Percentiles rank a stretch among this genome's conserved stretches.
Conservation (phyloP, 2,329 filamentous ascomycete species). For the Epichloe bromicola region DNA sequence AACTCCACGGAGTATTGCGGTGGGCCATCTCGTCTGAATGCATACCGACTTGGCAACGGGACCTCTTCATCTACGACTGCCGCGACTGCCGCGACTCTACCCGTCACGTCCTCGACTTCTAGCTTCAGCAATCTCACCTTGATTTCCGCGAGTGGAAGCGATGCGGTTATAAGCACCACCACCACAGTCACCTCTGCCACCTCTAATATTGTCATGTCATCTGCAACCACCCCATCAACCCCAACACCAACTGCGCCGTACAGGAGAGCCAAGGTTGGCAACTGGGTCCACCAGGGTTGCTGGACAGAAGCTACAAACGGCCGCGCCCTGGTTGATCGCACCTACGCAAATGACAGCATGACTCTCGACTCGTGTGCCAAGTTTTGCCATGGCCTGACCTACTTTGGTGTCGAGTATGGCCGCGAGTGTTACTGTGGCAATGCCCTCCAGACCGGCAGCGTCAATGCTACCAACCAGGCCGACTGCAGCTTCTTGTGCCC, state of each 20-base stretch:
- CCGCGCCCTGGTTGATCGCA: constrained; percentile 18
- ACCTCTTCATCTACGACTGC: constrained; percentile 14
- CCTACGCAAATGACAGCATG: constrained; percentile 18
- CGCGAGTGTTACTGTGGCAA: constrained; percentile 26
- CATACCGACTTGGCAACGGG: constrained; percentile 17
- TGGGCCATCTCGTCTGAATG: constrained; percentile 20
- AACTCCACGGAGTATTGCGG: constrained; percentile 26
- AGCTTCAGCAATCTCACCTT: not conserved
- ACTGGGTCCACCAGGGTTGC: constrained; percentile 23
- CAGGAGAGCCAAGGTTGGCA: constrained; percentile 13
- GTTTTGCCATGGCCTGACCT: constrained; percentile 20
- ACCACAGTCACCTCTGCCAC: constrained; percentile 6
- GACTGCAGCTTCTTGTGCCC: constrained; percentile 23
- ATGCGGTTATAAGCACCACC: constrained; percentile 9
- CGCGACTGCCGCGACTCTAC: constrained; percentile 16
- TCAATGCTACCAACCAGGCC: constrained; percentile 15
- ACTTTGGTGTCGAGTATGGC: constrained; percentile 25
- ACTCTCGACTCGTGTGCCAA: constrained; percentile 21
- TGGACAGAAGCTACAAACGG: constrained; percentile 20
- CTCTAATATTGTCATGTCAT: not conserved
- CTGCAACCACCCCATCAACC: constrained; percentile 8
- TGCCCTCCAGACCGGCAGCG: constrained; percentile 15
- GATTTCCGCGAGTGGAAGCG: not conserved
- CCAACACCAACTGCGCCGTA: constrained; percentile 13
- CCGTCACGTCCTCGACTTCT: constrained; percentile 2